Evolutionary conservation across 768 basidiomycete genomes (phyloP), one percentile per base, ranked within the genome.

Genomic region (Dioszegia crocea): DNA sequence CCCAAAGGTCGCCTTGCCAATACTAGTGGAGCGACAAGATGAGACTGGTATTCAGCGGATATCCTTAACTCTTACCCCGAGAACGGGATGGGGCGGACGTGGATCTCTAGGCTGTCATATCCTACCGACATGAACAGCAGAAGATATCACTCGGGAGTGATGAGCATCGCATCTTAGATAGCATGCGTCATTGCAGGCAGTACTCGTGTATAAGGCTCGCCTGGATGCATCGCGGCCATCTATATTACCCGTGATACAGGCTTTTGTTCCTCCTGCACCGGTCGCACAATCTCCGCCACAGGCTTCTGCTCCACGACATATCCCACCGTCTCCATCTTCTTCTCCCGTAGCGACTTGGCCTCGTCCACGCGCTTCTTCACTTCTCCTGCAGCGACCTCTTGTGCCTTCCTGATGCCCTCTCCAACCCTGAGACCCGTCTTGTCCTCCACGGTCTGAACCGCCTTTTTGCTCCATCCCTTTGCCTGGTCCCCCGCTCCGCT

Each of bases 21-120:
- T 72, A 26, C 40, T 66, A 17, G 55, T 68, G 12, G 43, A 63
- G 38, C 46, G 68, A 38, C 41, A 38, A 26, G 27, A 23, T 40
- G 6, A 29, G 19, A 16, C 36, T 6, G 51, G 49, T 9, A 36
- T 54, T 5, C 47, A 62, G 50, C 23, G 56, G 6, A 64, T 84
- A 14, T 79, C 78, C 19, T 67, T 90, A 57, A 81, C 76, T n/a
- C 78, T 91, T 41, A 85, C 80, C 2, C 89, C 90, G 5, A 77
- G 84, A 49, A 83, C 81, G 57, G 86, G 86, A 6, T 96, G 91
- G 91, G 90, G 89, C 61, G 91, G 91, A 10, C 80, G 89, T 59
- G 91, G 91, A 9, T 80, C 87, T 74, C 79, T 96, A 41, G 91
- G 91, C 87, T 78, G 76, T 62, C 75, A 77, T 64, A 77, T 77